Evolutionary conservation across 1,284 basidiomycete genomes (phyloP).

Genomic region (Dichomitus squalens): DNA sequence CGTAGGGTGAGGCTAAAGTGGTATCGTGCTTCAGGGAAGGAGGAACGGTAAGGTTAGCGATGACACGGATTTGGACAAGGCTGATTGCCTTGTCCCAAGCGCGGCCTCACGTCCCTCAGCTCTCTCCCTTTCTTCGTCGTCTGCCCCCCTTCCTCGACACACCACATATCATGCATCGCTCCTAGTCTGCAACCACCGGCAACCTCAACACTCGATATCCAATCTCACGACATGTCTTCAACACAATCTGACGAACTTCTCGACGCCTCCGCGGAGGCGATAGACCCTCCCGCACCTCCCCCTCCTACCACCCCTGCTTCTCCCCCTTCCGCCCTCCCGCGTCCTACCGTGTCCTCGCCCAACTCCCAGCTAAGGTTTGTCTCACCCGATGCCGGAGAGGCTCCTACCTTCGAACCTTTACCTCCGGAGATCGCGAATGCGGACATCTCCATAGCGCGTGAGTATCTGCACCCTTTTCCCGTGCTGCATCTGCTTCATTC

Average conservation of each 20-base stretch:
- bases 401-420: constrained; percentile 25
- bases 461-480: constrained; percentile 34
- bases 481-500: background rate
- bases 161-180: constrained; percentile 15
- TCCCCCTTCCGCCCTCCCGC: constrained; percentile 15
- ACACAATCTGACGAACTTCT: constrained; percentile 21
- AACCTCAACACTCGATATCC: background rate
- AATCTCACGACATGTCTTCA: constrained; percentile 18
- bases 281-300: constrained; percentile 8
- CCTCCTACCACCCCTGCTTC: constrained; percentile 18
- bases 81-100: constrained; percentile 17
- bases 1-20: too few relatives aligned
- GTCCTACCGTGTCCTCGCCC: constrained; percentile 14
- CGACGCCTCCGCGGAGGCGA: constrained; percentile 7
- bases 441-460: constrained; percentile 63
- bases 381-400: constrained; percentile 9
- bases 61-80: constrained; percentile 18
- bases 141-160: constrained; percentile 2
- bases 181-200: constrained; percentile 6
- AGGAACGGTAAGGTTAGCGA: too few relatives aligned
- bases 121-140: constrained; percentile 14
- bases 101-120: background rate
- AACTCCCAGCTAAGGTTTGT: constrained; percentile 13
- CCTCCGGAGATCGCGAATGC: constrained; percentile 56
- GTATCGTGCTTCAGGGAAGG: too few relatives aligned